Evolutionary conservation across 2,329 filamentous ascomycete genomes (phyloP).

Genomic region (Geosmithia morbida): DNA sequence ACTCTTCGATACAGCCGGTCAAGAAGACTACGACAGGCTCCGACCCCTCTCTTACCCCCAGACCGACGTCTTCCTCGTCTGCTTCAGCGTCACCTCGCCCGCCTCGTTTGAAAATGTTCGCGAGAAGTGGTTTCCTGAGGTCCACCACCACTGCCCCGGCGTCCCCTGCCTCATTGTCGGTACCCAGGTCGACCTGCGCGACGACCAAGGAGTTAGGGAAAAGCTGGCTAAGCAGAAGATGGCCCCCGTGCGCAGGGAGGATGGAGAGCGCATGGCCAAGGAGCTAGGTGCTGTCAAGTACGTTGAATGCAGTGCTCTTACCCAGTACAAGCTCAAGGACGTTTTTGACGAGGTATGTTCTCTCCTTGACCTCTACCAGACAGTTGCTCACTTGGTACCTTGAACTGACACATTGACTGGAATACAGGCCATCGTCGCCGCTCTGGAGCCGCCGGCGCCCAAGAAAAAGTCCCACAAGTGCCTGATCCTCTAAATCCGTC

Average conservation of each 20-base stretch:
- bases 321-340: slow-evolving; percentile 97
- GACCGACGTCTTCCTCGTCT: slow-evolving; percentile 97
- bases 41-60: slow-evolving; percentile 95
- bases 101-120: slow-evolving; percentile 98
- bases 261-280: slow-evolving; percentile 92
- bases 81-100: slow-evolving; percentile 94
- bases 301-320: slow-evolving; percentile 94
- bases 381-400: neutral
- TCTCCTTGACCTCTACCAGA: neutral
- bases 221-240: slow-evolving; percentile 96
- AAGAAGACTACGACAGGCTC: slow-evolving; percentile 98
- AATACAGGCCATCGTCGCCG: slow-evolving; percentile 78
- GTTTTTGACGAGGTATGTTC: slow-evolving; percentile 88
- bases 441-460: slow-evolving; percentile 71
- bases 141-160: slow-evolving; percentile 95
- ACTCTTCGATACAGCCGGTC: slow-evolving; percentile 94
- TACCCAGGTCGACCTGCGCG: slow-evolving; percentile 90
- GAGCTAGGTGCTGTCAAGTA: slow-evolving; percentile 97
- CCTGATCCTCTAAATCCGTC: slow-evolving; percentile 42
- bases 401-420: neutral
- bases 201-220: slow-evolving; percentile 74
- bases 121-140: slow-evolving; percentile 98
- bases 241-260: slow-evolving; percentile 79
- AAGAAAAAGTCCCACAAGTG: slow-evolving; percentile 67
- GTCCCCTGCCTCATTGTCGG: slow-evolving; percentile 96